phyloP scores from a whole-genome alignment of 345 rosid genomes.

The Firmiana major region DNA sequence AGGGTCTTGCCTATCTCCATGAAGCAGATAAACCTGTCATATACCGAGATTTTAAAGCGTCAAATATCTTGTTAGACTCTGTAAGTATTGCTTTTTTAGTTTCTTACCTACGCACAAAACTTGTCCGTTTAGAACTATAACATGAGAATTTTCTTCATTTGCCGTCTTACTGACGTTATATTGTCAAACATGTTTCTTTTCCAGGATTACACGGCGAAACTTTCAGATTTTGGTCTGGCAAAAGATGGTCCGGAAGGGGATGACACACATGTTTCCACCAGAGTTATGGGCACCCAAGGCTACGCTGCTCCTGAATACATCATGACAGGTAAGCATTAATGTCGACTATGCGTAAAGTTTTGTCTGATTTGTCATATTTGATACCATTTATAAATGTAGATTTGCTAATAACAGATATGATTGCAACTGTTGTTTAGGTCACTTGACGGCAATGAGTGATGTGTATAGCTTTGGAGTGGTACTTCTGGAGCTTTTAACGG shows the following conservation, averaged over 20 bases:
- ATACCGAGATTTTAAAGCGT: constrained; percentile 85
- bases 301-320: constrained; percentile 94
- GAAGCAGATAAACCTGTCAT: constrained; percentile 88
- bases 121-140: not conserved
- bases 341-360: not conserved
- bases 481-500: constrained; percentile 55
- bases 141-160: not conserved
- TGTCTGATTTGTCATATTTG: not conserved
- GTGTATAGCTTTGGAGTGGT: constrained; percentile 75
- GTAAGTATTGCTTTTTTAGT: constrained; percentile 30
- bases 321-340: constrained; percentile 58
- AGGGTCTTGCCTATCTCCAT: constrained; percentile 84
- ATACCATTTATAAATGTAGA: no score
- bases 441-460: constrained; percentile 66
- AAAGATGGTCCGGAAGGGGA: constrained; percentile 97
- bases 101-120: not conserved
- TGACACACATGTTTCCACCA: constrained; percentile 83
- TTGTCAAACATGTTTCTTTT: not conserved
- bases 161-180: not conserved
- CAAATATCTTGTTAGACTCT: constrained; percentile 81
- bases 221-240: constrained; percentile 88
- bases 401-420: not conserved
- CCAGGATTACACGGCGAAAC: constrained; percentile 78
- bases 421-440: constrained; percentile 37
- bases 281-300: constrained; percentile 96